Base-by-base conservation (phyloP, 2,329 filamentous ascomycete genomes). In the Stagonosporopsis vannaccii region DNA sequence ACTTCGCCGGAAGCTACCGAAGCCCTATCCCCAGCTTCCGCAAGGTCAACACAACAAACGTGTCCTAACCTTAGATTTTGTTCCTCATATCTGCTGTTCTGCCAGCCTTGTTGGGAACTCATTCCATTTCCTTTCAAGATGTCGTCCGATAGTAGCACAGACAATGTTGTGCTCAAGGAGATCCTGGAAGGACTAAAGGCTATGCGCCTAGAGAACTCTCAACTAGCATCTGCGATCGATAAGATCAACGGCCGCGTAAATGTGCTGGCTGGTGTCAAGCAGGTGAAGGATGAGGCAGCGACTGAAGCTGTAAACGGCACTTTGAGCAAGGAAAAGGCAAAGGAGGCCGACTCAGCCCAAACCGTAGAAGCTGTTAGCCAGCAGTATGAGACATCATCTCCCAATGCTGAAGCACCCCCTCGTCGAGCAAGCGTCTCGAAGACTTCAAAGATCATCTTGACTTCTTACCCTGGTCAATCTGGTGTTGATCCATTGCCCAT, bases 381-480 rank as follows among this genome's bases (percentile, higher is more conserved):
- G 51, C 72, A 76, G 69, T 77, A 77, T 71, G 74, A 77, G 50
- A 63, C 71, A 47, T 58, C 72, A 40, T 65, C 70, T 61, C 56
- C 69, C 56, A 64, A 54, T 67, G 63, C 66, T 62, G 72, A 74
- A 65, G 60, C 65, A 36, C 56, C 70, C 26, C 66, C 69, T 61
- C 73, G 77, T 63, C 74, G 77, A 63, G 60, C 76, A 37, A 81
- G 77, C 64, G 70, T 78, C 42, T 79, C 78, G 44, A 78, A 77
- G 74, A 81, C 80, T 35, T 85, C 83, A 40, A 86, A 87, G 66
- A 88, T 89, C 70, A 87, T 89, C 63, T 79, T 90, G 63, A 90
- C 88, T 46, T 97, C 93, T 6, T 97, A 98, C 77, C 94, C 94
- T 25, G 92, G 92, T 67, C 94, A 97, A 78, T 92, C 91, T 63